These are phyloP conservation scores for Glycine tomentella DNA, from an alignment of 306 rosid species.

Conservation along the genomic window DNA sequence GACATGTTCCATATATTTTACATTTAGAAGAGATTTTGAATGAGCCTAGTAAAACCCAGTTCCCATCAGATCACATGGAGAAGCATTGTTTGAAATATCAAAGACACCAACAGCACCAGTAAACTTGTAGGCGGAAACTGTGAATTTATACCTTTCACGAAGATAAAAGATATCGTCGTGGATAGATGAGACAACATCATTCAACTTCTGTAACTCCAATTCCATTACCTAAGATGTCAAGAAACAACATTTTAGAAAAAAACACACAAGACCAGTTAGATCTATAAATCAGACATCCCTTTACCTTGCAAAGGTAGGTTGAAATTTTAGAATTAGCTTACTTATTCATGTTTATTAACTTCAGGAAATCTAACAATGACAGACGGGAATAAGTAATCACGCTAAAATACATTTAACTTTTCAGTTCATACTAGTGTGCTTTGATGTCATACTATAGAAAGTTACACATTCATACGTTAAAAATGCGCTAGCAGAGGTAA, in stretches of 20 bases:
- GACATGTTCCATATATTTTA: slow-evolving; percentile 4
- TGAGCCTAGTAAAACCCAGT: background rate
- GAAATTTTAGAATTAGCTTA: background rate
- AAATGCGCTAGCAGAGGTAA: background rate
- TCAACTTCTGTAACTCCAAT: slow-evolving; percentile 72
- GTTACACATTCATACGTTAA: background rate
- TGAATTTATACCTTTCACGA: slow-evolving; percentile 75
- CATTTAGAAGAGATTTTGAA: background rate
- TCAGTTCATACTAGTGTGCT: background rate
- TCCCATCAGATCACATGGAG: no score
- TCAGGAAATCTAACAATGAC: slow-evolving; percentile 6
- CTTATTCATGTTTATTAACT: slow-evolving; percentile 1
- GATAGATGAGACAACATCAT: slow-evolving; percentile 61
- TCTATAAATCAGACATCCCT: slow-evolving; percentile 13
- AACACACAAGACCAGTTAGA: background rate
- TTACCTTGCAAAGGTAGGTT: background rate
- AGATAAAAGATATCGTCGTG: slow-evolving; percentile 96
- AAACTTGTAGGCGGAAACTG: background rate
- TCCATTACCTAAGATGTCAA: slow-evolving; percentile 71
- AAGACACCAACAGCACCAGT: slow-evolving; percentile 13
- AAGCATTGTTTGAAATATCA: background rate
- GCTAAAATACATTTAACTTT: background rate
- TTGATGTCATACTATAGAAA: background rate
- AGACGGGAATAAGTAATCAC: background rate
- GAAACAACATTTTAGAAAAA: slow-evolving; percentile 38